phyloP scores from a whole-genome alignment of 768 basidiomycete species.

The Tylopilus cervinicoccineus region DNA sequence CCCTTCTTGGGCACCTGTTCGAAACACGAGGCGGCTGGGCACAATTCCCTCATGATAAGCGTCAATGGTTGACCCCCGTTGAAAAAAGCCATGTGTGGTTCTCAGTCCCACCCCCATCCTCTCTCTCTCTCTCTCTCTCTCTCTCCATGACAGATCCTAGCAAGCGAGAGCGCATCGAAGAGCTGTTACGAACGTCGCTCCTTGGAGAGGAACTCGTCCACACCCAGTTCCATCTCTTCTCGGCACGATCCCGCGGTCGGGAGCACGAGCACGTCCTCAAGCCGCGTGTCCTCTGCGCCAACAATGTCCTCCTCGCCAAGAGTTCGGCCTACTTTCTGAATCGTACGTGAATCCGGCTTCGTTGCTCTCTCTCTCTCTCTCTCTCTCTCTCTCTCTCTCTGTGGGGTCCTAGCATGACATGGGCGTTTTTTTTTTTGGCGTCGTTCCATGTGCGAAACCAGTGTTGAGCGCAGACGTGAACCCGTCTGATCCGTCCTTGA shows the following conservation, averaged over 20 bases:
- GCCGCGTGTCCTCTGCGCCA: conserved; percentile 26
- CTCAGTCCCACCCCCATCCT: background rate
- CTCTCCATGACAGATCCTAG: background rate
- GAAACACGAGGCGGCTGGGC: too few relatives aligned
- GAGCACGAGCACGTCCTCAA: conserved; percentile 4
- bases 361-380: too few relatives aligned
- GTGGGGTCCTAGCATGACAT: too few relatives aligned
- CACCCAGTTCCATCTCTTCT: conserved; percentile 30
- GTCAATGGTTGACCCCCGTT: too few relatives aligned
- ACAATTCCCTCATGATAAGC: too few relatives aligned
- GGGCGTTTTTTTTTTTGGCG: too few relatives aligned
- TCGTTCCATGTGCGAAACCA: too few relatives aligned
- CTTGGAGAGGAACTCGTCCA: conserved; percentile 27
- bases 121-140: background rate
- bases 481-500: conserved; percentile 10
- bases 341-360: conserved; percentile 18
- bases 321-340: conserved; percentile 25
- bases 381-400: too few relatives aligned
- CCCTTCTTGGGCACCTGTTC: too few relatives aligned
- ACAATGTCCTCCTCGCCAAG: conserved; percentile 24
- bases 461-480: conserved; percentile 13
- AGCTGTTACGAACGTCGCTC: conserved; percentile 21
- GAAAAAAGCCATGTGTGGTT: too few relatives aligned
- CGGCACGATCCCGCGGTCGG: conserved; percentile 11
- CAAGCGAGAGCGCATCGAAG: conserved; percentile 16